phyloP scores from a whole-genome alignment of 2,329 filamentous ascomycete genomes.

The Eurotiales sp. region DNA sequence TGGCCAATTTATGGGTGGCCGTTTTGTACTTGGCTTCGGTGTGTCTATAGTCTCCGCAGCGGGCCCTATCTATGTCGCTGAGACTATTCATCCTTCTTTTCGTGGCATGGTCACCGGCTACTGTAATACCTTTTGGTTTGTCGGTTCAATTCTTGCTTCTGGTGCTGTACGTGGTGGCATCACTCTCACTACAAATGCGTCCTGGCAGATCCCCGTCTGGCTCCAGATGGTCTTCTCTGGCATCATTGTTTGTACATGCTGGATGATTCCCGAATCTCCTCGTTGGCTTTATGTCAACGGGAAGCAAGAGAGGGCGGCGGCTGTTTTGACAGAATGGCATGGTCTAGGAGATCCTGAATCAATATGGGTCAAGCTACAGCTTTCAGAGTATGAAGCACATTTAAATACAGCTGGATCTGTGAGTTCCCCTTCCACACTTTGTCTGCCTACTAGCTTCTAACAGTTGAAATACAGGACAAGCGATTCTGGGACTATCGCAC shows the following conservation, averaged over 20 bases:
- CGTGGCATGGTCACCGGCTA: conserved; percentile 60
- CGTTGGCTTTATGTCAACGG: conserved; percentile 43
- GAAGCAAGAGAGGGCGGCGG: conserved; percentile 34
- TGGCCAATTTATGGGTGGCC: conserved; percentile 52
- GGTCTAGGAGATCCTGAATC: conserved; percentile 24
- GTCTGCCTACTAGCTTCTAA: not conserved
- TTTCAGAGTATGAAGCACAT: conserved; percentile 29
- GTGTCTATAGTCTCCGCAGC: conserved; percentile 58
- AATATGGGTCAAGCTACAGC: conserved; percentile 28
- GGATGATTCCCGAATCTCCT: conserved; percentile 43
- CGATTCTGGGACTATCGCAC: conserved; percentile 8
- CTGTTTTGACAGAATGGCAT: conserved; percentile 24
- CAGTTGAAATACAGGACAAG: conserved; percentile 1
- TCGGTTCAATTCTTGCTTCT: conserved; percentile 52
- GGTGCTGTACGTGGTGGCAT: conserved; percentile 51
- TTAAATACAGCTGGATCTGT: conserved; percentile 9
- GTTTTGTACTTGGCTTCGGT: conserved; percentile 56
- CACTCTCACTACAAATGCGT: conserved; percentile 35
- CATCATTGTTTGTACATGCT: conserved; percentile 40
- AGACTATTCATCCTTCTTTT: conserved; percentile 61
- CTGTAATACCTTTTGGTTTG: conserved; percentile 50
- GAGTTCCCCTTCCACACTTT: not conserved
- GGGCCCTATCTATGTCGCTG: conserved; percentile 61
- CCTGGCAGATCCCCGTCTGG: conserved; percentile 59
- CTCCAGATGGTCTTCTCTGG: conserved; percentile 47